Conservation (phyloP, 2,329 filamentous ascomycete genomes). For the Aspergillus spinulosporus region DNA sequence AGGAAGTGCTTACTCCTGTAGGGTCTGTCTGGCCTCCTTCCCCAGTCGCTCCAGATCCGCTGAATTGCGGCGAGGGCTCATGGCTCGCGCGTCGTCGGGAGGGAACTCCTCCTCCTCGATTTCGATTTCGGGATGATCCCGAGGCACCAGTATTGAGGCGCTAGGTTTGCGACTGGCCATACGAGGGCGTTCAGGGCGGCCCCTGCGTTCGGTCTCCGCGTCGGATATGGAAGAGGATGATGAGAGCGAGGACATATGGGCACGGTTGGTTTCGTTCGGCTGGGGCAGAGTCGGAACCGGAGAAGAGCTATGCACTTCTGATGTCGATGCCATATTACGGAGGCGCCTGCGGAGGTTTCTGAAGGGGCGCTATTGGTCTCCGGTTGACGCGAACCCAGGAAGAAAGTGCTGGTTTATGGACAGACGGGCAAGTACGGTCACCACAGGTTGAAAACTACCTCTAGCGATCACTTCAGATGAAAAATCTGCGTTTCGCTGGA, state of each 20-base stretch:
- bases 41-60: conserved; percentile 88
- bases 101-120: conserved; percentile 74
- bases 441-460: conserved; percentile 32
- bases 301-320: conserved; percentile 39
- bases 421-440: conserved; percentile 1
- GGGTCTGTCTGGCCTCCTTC: conserved; percentile 69
- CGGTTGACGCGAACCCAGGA: neutral
- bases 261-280: conserved; percentile 40
- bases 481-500: conserved; percentile 40
- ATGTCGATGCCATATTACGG: conserved; percentile 37
- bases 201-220: conserved; percentile 45
- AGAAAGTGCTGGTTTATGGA: neutral
- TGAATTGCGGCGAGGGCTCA: conserved; percentile 89
- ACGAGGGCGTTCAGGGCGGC: conserved; percentile 60
- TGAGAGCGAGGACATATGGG: conserved; percentile 43
- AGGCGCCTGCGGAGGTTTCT: conserved; percentile 16
- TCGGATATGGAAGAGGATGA: conserved; percentile 53
- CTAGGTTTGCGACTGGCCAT: conserved; percentile 75
- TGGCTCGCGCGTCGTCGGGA: conserved; percentile 84
- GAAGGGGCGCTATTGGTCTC: conserved; percentile 12
- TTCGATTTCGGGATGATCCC: conserved; percentile 72
- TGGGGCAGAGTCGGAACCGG: conserved; percentile 43
- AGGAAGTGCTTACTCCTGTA: conserved; percentile 57
- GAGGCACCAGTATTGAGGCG: conserved; percentile 77
- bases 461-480: conserved; percentile 41